phyloP scores from a whole-genome alignment of 2,329 filamentous ascomycete genomes.

The Verruconis gallopava region DNA sequence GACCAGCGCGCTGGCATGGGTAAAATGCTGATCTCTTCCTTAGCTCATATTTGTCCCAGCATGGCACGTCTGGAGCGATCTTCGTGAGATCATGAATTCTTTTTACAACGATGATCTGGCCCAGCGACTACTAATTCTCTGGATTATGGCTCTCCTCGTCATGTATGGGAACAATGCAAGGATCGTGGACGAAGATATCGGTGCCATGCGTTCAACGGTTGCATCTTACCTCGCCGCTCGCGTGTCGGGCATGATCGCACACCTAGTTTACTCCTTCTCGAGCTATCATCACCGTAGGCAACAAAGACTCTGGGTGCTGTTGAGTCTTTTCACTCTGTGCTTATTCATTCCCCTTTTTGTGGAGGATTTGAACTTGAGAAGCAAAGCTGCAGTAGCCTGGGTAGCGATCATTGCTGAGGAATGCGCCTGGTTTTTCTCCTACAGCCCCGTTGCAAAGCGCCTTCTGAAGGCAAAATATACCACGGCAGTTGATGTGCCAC shows the following conservation, averaged over 20 bases:
- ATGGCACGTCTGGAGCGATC: conserved; percentile 39
- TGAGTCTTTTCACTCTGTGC: conserved; percentile 30
- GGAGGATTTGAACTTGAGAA: conserved; percentile 26
- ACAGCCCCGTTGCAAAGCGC: conserved; percentile 32
- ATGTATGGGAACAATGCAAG: conserved; percentile 37
- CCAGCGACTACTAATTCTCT: conserved; percentile 36
- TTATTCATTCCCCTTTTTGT: conserved; percentile 33
- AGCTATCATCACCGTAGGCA: conserved; percentile 36
- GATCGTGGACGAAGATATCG: conserved; percentile 29
- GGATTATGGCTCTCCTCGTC: conserved; percentile 38
- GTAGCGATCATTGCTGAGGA: conserved; percentile 33
- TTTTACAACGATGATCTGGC: conserved; percentile 39
- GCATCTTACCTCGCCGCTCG: conserved; percentile 36
- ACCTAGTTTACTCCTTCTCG: conserved; percentile 30
- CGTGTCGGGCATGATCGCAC: conserved; percentile 23
- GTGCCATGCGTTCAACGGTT: conserved; percentile 32
- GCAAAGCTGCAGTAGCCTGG: conserved; percentile 31
- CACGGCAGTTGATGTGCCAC: conserved; percentile 37
- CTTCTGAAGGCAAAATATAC: conserved; percentile 31
- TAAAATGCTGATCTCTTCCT: not conserved
- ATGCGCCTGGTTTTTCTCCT: conserved; percentile 31
- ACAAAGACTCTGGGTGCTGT: conserved; percentile 30
- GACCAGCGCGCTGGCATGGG: not conserved
- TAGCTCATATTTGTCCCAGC: conserved; percentile 33
- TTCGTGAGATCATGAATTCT: conserved; percentile 39